Evolutionary conservation across 2,329 filamentous ascomycete genomes (phyloP), one percentile per base, ranked within the genome.

Genomic region (Acrodontium crateriforme): DNA sequence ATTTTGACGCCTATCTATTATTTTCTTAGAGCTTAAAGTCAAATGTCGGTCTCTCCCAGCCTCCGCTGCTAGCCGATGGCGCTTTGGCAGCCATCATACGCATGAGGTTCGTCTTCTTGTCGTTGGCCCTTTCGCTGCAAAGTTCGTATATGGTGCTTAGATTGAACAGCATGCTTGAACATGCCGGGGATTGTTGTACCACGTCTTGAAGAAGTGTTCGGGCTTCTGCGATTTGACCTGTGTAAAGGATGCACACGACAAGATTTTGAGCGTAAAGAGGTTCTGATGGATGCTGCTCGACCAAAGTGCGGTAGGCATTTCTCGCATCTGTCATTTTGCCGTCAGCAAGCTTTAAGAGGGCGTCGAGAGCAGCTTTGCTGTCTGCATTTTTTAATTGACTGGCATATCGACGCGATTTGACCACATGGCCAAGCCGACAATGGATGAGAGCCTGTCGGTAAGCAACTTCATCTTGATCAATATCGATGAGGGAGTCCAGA

Each of bases 101-200:
- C 7, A 78, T 74, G 11, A 95, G 60, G 15, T 59, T 62, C 16
- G 69, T 54, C 62, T 95, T 95, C 42, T 78, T 55, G 9, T 66
- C 66, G 26, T 70, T 63, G 22, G 81, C 71, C 36, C 70, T 68
- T 43, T 95, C 85, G 0, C 80, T 85, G 49, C 80, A 89, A 6
- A 95, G 65, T 55, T 95, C 89, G 50, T 92, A 95, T 44, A 93
- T 71, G 0, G 87, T 95, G 8, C 76, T 74, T 9, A 98, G 56
- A 50, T 95, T 95, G 56, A 94, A 92, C 0, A 91, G 69, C 2
- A 93, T 58, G 1, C 80, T 80, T 37, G 80, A 75, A 32, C 87
- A 94, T 0, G 72, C 69, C 21, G 71, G 61, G 1, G 74, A 70
- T 1, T 60, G 51, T 3, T 71, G 63, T 0, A 84, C 62, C 8